Base-by-base conservation (phyloP, 2,329 filamentous ascomycete genomes). In the Penicillium sp. region DNA sequence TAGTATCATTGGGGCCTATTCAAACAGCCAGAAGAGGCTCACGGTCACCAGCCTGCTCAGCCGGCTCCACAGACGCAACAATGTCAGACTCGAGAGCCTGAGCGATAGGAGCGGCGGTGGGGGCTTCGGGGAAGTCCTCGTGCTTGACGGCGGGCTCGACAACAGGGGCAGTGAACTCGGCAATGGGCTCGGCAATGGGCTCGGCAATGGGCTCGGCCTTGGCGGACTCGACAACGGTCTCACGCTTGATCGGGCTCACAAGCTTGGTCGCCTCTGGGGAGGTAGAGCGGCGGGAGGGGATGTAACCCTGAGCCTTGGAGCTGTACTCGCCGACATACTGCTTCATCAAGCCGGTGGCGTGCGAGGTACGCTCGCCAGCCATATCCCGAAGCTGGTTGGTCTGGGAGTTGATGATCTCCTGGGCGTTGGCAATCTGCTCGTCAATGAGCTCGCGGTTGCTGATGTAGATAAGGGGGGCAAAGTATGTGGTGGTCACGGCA, bases 401-500 rank as follows among this genome's bases (percentile, higher is more conserved):
- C 72, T 88, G 86, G 67, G 82, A 74, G 70, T 78, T 81, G 67
- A 85, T 77, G 61, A 86, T 73, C 53, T 81, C 72, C 67, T 81
- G 77, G 43, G 79, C 77, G 65, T 84, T 80, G 65, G 80, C 75
- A 50, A 88, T 75, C 65, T 87, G 84, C 56, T 78, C 76, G 66
- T 88, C 85, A 64, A 88, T 87, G 63, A 84, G 68, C 64, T 87
- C 84, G 68, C 83, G 83, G 80, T 88, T 87, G 77, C 80, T 81
- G 69, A 87, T 80, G 77, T 88, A 88, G 71, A 86, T 67, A 57
- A 88, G 78, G 52, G 86, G 86, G 42, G 77, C 81, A 55, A 87
- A 77, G 77, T 85, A 88, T 69, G 82, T 74, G 62, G 82, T 71
- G 56, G 79, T 78, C 59, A 83, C 83, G 54, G 77, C 79, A 68